Percentiles rank a stretch among this genome's conserved stretches.
Conservation (phyloP, 805 yeast genomes). For the Cyberlindnera maritima region DNA sequence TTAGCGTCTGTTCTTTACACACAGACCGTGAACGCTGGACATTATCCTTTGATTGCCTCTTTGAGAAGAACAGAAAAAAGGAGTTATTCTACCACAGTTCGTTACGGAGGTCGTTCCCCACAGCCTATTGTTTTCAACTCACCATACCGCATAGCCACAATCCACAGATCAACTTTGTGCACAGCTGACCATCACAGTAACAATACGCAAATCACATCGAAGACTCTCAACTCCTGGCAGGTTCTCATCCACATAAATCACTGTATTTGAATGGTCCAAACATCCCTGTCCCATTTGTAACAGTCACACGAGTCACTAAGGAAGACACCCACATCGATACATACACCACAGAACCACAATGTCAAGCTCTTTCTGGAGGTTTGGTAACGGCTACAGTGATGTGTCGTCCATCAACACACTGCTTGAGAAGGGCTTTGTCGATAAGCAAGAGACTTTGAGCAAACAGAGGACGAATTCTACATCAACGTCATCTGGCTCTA, state of each 20-base stretch:
- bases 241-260: not conserved
- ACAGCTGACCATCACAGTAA: too few species aligned
- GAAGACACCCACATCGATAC: not conserved
- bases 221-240: not conserved
- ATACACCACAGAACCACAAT: conserved; percentile 17
- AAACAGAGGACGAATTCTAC: conserved; percentile 20
- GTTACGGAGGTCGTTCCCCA: too few species aligned
- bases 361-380: conserved; percentile 57
- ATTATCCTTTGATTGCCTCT: too few species aligned
- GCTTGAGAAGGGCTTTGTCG: conserved; percentile 37
- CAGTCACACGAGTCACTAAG: not conserved
- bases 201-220: too few species aligned
- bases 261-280: not conserved
- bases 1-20: too few species aligned
- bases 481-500: conserved; percentile 15
- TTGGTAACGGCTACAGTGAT: conserved; percentile 53
- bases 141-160: too few species aligned
- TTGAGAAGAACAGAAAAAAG: too few species aligned
- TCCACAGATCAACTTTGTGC: too few species aligned
- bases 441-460: conserved; percentile 39
- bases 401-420: conserved; percentile 54
- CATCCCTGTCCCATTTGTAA: not conserved
- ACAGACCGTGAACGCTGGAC: too few species aligned
- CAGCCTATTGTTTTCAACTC: too few species aligned
- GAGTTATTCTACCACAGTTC: too few species aligned